Evolutionary conservation across 257 asterid species (phyloP), one percentile per base, ranked within the genome.

Genomic region (Solanum ossicruentum): DNA sequence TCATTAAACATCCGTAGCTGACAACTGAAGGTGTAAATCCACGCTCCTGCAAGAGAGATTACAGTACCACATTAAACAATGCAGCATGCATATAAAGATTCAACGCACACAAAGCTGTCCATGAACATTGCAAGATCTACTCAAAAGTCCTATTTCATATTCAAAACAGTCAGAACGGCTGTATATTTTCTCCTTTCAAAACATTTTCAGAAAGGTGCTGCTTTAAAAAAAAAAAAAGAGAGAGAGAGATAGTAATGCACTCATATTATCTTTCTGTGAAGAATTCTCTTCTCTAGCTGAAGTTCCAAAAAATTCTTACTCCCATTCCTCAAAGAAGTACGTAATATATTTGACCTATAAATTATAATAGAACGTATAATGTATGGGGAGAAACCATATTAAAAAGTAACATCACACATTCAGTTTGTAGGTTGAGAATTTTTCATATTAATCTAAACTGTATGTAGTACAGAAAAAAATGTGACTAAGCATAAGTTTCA

Each of bases 1-100:
- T 97, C 84, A 97, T 93, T 88, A 95, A 98, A 81, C 99, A 97
- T 85, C 99, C 99, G 80, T 92, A 95, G 85, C 95, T 97, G 90
- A 95, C 73, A 67, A 97, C 88, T 26, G 98, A 92, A 88, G 99
- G 98, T 56, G 92, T 86, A 88, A 92, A 92, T 85, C 99, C 98
- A 77, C 98, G 93, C 89, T 97, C 98, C 99, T 96, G 72, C 39
- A 88, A 65, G 75, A 85, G 84, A 54, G 86, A 75, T 55, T 56
- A 83, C 32, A 80, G 55, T 51, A 51, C 47, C 82, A 77, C n/a
- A 51, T 77, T 51, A 51, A 23, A 51, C 10, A 51, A 77, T 7
- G 15, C 82, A 15, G 63, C 3, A 51, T 51, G 23, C 5, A 51
- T 23, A 77, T 47, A 47, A 73, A 47, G 20, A 7, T 45, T 12